Percentiles rank a stretch among this genome's conserved stretches.
Conservation (phyloP, 1,284 basidiomycete genomes). For the Termitomyces sp. region DNA sequence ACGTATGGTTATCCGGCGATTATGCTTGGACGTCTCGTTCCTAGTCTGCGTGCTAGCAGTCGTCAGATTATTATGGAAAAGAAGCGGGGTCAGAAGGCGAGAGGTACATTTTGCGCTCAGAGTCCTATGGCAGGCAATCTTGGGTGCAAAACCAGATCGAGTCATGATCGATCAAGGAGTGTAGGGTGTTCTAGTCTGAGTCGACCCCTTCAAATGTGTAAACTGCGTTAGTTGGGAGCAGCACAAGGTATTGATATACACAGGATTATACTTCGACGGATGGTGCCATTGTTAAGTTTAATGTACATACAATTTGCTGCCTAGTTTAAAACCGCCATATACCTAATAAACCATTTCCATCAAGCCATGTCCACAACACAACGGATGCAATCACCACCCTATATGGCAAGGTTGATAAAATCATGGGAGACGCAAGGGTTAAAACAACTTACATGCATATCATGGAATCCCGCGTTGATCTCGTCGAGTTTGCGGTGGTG, state of each 20-base stretch:
- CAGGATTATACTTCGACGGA: slow-evolving; percentile 6
- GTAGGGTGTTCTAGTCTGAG: slow-evolving; percentile 19
- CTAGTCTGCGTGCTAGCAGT: slow-evolving; percentile 52
- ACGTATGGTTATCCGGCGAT: slow-evolving; percentile 58
- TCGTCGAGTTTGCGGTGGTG: slow-evolving; percentile 72
- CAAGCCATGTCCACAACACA: slow-evolving; percentile 80
- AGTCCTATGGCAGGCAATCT: slow-evolving; percentile 64
- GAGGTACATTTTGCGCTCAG: slow-evolving; percentile 62
- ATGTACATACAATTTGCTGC: slow-evolving; percentile 1
- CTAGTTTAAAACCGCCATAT: background rate
- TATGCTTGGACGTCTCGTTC: slow-evolving; percentile 73
- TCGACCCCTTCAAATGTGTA: background rate
- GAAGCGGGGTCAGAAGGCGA: slow-evolving; percentile 58
- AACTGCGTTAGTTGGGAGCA: background rate
- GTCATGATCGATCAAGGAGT: slow-evolving; percentile 48
- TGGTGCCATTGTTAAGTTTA: background rate
- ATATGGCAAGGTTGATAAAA: slow-evolving; percentile 4
- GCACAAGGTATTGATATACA: slow-evolving; percentile 2
- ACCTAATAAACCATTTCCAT: slow-evolving; percentile 4
- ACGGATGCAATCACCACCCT: slow-evolving; percentile 89
- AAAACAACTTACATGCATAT: slow-evolving; percentile 83
- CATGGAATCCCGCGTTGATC: slow-evolving; percentile 87
- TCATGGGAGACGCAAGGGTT: background rate
- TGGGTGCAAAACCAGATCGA: slow-evolving; percentile 48
- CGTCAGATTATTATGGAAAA: slow-evolving; percentile 57